A percentile compares a stretch with the other conserved stretches of the same genome.
Evolutionary conservation across 1,284 basidiomycete species (phyloP).

Genomic region (Tetrapyrgos nigripes): DNA sequence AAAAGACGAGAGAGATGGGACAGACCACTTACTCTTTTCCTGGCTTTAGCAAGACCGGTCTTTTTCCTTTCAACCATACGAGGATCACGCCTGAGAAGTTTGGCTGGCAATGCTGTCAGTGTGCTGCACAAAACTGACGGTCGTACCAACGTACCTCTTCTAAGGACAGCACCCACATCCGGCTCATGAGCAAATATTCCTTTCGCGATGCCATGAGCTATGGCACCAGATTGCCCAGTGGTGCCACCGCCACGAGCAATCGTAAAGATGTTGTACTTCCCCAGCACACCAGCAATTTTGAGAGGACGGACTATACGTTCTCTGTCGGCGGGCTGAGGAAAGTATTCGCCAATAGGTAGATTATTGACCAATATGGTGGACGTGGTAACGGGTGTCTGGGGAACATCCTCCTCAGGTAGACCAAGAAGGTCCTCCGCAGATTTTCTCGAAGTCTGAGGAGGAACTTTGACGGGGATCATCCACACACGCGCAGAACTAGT

Average conservation of each 20-base stretch:
- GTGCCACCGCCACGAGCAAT: constrained; percentile 90
- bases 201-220: constrained; percentile 86
- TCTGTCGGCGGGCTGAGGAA: constrained; percentile 79
- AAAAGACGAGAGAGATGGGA: constrained; percentile 11
- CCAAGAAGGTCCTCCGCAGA: constrained; percentile 8
- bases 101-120: constrained; percentile 59
- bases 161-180: constrained; percentile 68
- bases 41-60: constrained; percentile 90
- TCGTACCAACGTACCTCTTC: constrained; percentile 62
- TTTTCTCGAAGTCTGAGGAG: background rate
- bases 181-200: constrained; percentile 79
- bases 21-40: constrained; percentile 77
- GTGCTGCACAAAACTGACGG: constrained; percentile 2
- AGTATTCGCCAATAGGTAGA: constrained; percentile 79
- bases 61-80: constrained; percentile 99
- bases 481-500: constrained; percentile 90
- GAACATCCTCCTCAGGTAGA: constrained; percentile 6
- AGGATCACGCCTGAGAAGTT: constrained; percentile 89
- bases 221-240: constrained; percentile 91
- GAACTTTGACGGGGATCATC: constrained; percentile 80
- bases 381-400: constrained; percentile 39
- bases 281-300: constrained; percentile 84
- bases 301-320: constrained; percentile 86
- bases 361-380: constrained; percentile 86
- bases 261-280: constrained; percentile 92